A percentile compares a stretch with the other conserved stretches of the same genome.
phyloP scores from a whole-genome alignment of 2,329 filamentous ascomycete genomes.

The Botryotinia globosa region DNA sequence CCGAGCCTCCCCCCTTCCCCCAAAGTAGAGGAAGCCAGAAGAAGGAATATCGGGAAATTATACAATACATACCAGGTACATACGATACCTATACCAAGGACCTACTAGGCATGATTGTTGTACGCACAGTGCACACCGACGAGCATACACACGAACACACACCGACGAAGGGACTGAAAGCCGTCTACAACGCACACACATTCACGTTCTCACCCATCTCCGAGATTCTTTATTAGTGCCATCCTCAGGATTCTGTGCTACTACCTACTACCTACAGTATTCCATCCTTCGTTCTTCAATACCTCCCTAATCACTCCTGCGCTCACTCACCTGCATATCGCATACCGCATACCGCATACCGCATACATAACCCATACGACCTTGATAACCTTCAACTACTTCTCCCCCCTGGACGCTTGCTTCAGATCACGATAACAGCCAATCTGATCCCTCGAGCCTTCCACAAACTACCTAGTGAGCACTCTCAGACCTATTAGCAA shows the following conservation, averaged over 20 bases:
- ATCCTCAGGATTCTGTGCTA: slow-evolving; percentile 9
- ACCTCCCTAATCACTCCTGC: slow-evolving; percentile 1
- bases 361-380: background rate
- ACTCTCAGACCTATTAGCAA: slow-evolving; percentile 4
- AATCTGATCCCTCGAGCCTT: slow-evolving; percentile 11
- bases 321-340: slow-evolving; percentile 1
- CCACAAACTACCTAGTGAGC: background rate
- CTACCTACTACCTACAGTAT: slow-evolving; percentile 4
- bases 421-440: slow-evolving; percentile 9
- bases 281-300: slow-evolving; percentile 7
- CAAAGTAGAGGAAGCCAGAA: background rate
- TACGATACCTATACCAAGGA: too few relatives aligned
- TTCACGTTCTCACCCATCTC: background rate
- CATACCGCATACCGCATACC: background rate
- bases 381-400: slow-evolving; percentile 3
- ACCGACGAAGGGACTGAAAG: background rate
- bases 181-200: background rate
- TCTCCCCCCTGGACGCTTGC: background rate
- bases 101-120: too few relatives aligned
- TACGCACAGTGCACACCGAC: background rate
- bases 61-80: background rate
- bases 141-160: background rate
- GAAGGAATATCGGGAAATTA: slow-evolving; percentile 5
- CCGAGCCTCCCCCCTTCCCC: background rate
- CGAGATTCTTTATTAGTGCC: slow-evolving; percentile 1